A percentile compares a stretch with the other conserved stretches of the same genome.
Evolutionary conservation across 768 basidiomycete species (phyloP).

Genomic region (Boletus subcaerulescens): DNA sequence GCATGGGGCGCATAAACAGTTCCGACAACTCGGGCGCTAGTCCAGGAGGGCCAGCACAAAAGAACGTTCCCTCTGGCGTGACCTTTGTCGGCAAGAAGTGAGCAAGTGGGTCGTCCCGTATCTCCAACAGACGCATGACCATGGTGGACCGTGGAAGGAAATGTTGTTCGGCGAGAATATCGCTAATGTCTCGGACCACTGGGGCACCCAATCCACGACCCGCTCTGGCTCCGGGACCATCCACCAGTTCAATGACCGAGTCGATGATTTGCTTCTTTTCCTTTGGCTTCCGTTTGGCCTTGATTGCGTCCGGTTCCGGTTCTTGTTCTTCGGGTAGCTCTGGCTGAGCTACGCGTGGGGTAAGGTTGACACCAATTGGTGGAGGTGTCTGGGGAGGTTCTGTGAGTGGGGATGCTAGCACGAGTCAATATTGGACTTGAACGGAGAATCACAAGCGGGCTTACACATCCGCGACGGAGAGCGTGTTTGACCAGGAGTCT

Average conservation of each 20-base stretch:
- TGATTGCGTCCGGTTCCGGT: constrained; percentile 28
- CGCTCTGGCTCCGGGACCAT: constrained; percentile 52
- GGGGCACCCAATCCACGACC: constrained; percentile 61
- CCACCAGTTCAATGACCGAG: constrained; percentile 78
- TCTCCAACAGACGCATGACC: constrained; percentile 82
- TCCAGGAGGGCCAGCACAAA: constrained; percentile 84
- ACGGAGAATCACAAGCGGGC: constrained; percentile 22
- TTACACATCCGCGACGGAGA: constrained; percentile 68
- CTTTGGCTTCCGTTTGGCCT: constrained; percentile 51
- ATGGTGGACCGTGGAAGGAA: constrained; percentile 83
- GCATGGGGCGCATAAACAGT: constrained; percentile 78
- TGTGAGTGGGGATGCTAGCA: constrained; percentile 69
- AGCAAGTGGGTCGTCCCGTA: constrained; percentile 77
- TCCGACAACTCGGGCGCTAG: constrained; percentile 77
- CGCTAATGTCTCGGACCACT: constrained; percentile 54
- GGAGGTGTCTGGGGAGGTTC: constrained; percentile 79
- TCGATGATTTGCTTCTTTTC: constrained; percentile 91
- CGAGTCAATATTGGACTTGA: constrained; percentile 4
- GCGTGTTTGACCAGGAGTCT: constrained; percentile 58
- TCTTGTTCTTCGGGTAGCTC: constrained; percentile 37
- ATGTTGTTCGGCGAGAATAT: constrained; percentile 75
- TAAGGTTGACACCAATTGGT: constrained; percentile 48
- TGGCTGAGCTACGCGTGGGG: constrained; percentile 46
- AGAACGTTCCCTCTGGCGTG: constrained; percentile 69
- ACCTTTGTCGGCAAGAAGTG: constrained; percentile 83